Evolutionary conservation across 2,329 filamentous ascomycete species (phyloP).

Genomic region (Cladophialophora bantiana): DNA sequence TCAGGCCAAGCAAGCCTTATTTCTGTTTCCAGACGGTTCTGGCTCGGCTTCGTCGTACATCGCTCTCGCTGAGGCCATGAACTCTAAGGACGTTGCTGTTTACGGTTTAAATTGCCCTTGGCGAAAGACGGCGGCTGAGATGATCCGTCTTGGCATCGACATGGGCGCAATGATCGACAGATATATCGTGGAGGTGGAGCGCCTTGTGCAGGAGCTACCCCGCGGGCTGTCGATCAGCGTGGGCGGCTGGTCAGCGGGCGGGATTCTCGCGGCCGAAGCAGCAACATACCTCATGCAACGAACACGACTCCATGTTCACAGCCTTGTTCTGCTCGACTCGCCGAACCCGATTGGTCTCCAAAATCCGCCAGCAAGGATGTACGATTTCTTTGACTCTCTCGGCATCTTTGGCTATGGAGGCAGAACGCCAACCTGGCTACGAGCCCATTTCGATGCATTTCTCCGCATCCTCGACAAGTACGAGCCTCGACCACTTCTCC

Average conservation of each 20-base stretch:
- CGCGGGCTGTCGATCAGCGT: constrained; percentile 65
- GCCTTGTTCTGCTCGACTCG: constrained; percentile 70
- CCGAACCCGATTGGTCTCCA: constrained; percentile 62
- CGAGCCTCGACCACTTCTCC: constrained; percentile 16
- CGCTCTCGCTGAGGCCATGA: background rate
- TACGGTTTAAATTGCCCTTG: constrained; percentile 42
- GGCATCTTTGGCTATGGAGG: constrained; percentile 1
- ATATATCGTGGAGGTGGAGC: no score
- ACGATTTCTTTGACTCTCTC: constrained; percentile 12
- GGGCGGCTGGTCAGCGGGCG: constrained; percentile 78
- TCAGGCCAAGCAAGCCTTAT: constrained; percentile 47
- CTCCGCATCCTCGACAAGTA: constrained; percentile 25
- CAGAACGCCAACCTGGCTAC: constrained; percentile 21
- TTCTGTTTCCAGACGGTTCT: constrained; percentile 53
- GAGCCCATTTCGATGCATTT: constrained; percentile 26
- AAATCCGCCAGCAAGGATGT: constrained; percentile 4
- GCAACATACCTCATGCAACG: constrained; percentile 66
- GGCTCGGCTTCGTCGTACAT: constrained; percentile 53
- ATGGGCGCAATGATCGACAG: constrained; percentile 52
- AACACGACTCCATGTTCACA: constrained; percentile 64
- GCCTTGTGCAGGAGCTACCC: constrained; percentile 37
- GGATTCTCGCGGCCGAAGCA: constrained; percentile 74
- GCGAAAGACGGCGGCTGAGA: constrained; percentile 5
- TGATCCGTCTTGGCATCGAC: background rate
- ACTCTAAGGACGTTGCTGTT: constrained; percentile 45